Evolutionary conservation across 2,329 filamentous ascomycete species (phyloP), one percentile per base, ranked within the genome.

Genomic region (Fusarium coicis): DNA sequence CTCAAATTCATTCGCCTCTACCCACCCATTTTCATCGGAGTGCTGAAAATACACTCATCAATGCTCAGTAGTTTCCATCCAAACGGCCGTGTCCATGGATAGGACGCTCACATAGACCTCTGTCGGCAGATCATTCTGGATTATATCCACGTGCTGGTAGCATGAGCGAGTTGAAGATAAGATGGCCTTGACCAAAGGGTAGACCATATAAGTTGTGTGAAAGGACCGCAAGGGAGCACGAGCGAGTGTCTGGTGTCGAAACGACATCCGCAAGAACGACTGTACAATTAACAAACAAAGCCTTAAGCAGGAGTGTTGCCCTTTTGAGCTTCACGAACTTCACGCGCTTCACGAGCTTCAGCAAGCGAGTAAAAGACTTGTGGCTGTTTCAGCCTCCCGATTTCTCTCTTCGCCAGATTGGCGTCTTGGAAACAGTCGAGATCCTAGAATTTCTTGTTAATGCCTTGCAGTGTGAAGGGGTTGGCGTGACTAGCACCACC

Each of bases 171-270:
- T 23, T 18, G 3, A 8, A 26, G 11, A 1, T 0, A 44, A 44
- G 15, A 43, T 23, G n/a, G n/a, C 42, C 42, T 4, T 12, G 0
- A 26, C 42, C 42, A 0, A 2, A 7, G 8, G n/a, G 42, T 0
- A 44, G 42, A 4, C 7, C n/a, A 44, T 10, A 44, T 12, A 5
- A 26, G 42, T 19, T 26, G 5, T 9, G n/a, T 26, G 11, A 10
- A 44, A 26, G 7, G 42, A 18, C 10, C 10, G 2, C 1, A 12
- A 44, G 0, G 42, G 16, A 18, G n/a, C 7, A 9, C n/a, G 16
- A 26, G 2, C 16, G 42, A 44, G 26, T 44, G 9, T 12, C 7
- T n/a, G 18, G n/a, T 44, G n/a, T 19, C 42, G 42, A 26, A 4
- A 15, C 10, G 39, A 44, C 1, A 44, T 14, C 23, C n/a, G 42